Evolutionary conservation across 768 basidiomycete species (phyloP).

Genomic region (Sporobolomyces pararoseus): DNA sequence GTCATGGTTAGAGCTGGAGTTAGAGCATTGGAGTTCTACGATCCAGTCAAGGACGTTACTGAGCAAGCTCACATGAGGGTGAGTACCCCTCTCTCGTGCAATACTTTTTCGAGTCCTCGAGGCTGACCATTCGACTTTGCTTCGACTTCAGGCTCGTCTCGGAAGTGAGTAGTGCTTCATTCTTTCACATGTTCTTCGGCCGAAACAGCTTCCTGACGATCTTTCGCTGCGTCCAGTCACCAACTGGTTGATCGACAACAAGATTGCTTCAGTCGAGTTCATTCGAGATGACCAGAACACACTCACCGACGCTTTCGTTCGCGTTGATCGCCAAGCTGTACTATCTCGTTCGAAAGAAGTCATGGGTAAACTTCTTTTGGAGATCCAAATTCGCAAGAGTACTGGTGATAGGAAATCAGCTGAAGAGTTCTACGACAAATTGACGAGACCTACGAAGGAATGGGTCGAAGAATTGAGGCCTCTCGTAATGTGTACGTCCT

Average conservation of each 20-base stretch:
- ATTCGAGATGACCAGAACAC: constrained; percentile 56
- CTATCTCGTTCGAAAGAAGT: constrained; percentile 63
- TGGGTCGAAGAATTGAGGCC: constrained; percentile 75
- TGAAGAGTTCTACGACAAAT: constrained; percentile 64
- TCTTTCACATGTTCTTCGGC: neutral
- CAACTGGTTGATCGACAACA: constrained; percentile 67
- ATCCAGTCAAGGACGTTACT: constrained; percentile 73
- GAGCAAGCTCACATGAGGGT: constrained; percentile 57
- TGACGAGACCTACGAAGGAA: constrained; percentile 67
- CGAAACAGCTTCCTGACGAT: neutral
- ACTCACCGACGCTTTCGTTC: constrained; percentile 66
- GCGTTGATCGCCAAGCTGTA: constrained; percentile 69
- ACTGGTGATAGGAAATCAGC: neutral
- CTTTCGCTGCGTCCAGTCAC: constrained; percentile 71
- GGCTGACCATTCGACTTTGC: too few relatives aligned
- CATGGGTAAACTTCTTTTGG: constrained; percentile 69
- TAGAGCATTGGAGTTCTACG: constrained; percentile 75
- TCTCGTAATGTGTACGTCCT: constrained; percentile 57
- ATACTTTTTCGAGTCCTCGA: too few relatives aligned
- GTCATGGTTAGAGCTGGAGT: constrained; percentile 74
- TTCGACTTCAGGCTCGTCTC: constrained; percentile 21
- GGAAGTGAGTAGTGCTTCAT: constrained; percentile 10
- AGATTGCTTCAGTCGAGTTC: constrained; percentile 66
- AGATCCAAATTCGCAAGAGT: constrained; percentile 72
- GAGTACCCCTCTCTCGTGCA: too few relatives aligned